These are phyloP conservation scores for Pleurotus tuoliensis DNA, from an alignment of 768 basidiomycete species.

Conservation along the genomic window DNA sequence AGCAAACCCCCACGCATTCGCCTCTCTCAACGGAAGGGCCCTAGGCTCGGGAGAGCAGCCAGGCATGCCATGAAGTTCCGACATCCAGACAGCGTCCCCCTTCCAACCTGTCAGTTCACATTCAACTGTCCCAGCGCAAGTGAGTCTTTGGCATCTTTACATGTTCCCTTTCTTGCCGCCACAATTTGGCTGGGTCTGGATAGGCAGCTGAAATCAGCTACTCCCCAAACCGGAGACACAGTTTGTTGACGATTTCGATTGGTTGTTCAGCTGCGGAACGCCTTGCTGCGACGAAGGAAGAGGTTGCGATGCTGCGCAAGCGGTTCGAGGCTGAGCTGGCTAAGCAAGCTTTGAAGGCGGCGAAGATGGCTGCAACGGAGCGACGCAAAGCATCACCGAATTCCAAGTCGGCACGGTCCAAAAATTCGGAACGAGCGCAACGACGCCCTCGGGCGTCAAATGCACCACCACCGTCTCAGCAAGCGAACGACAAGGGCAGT, in stretches of 20 bases:
- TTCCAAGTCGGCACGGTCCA: conserved; percentile 24
- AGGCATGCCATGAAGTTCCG: conserved; percentile 33
- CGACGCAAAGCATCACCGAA: conserved; percentile 21
- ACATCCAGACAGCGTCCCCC: conserved; percentile 41
- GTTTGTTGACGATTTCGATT: conserved; percentile 10
- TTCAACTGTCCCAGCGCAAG: conserved; percentile 64
- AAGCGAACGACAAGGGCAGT: conserved; percentile 17
- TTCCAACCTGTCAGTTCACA: conserved; percentile 53
- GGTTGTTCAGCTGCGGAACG: conserved; percentile 61
- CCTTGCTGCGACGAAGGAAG: conserved; percentile 61
- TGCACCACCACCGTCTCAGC: conserved; percentile 7
- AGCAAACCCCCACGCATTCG: conserved; percentile 34
- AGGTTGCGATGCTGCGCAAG: conserved; percentile 59
- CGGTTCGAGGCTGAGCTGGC: conserved; percentile 74
- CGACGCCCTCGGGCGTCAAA: conserved; percentile 27
- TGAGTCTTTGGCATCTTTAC: conserved; percentile 44
- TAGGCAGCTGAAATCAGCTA: neutral
- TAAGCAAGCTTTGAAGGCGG: conserved; percentile 61
- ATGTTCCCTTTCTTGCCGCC: conserved; percentile 14
- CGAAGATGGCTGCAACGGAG: conserved; percentile 44
- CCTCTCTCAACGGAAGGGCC: conserved; percentile 49
- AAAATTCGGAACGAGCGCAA: conserved; percentile 35
- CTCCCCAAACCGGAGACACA: conserved; percentile 5
- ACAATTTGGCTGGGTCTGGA: neutral
- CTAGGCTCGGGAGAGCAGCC: conserved; percentile 44